These are phyloP conservation scores for Suillus brevipes DNA, from an alignment of 768 basidiomycete species.

Conservation along the genomic window DNA sequence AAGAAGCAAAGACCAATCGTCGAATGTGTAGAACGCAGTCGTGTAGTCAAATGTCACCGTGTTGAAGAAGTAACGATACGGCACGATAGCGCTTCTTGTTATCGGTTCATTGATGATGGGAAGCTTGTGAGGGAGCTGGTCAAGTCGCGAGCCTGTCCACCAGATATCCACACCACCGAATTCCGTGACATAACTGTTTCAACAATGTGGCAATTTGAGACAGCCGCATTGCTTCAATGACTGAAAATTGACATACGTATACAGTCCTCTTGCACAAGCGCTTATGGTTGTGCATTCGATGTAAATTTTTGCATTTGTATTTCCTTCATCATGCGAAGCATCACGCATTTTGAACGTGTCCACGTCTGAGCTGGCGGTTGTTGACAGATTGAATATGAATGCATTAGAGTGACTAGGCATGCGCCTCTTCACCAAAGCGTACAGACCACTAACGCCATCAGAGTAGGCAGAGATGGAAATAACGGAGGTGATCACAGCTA, in stretches of 20 bases:
- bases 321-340: slow-evolving; percentile 6
- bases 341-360: slow-evolving; percentile 39
- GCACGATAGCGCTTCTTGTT: slow-evolving; percentile 35
- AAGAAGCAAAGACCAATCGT: slow-evolving; percentile 40
- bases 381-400: slow-evolving; percentile 32
- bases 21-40: slow-evolving; percentile 39
- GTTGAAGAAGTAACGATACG: slow-evolving; percentile 44
- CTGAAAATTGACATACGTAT: slow-evolving; percentile 31
- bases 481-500: neutral
- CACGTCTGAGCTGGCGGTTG: slow-evolving; percentile 16
- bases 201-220: neutral
- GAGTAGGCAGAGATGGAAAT: neutral
- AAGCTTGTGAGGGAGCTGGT: slow-evolving; percentile 29
- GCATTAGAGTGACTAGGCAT: slow-evolving; percentile 33
- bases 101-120: slow-evolving; percentile 33
- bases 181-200: slow-evolving; percentile 36
- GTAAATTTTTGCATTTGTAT: slow-evolving; percentile 21
- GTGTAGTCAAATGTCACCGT: slow-evolving; percentile 45
- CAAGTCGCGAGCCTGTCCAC: slow-evolving; percentile 44
- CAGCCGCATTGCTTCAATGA: neutral
- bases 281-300: slow-evolving; percentile 37
- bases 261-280: slow-evolving; percentile 40
- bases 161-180: slow-evolving; percentile 41
- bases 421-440: slow-evolving; percentile 35
- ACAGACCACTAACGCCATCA: slow-evolving; percentile 31